Evolutionary conservation across 441 rosid genomes (phyloP), one percentile per base, ranked within the genome.

Genomic region (Mallotus repandus): DNA sequence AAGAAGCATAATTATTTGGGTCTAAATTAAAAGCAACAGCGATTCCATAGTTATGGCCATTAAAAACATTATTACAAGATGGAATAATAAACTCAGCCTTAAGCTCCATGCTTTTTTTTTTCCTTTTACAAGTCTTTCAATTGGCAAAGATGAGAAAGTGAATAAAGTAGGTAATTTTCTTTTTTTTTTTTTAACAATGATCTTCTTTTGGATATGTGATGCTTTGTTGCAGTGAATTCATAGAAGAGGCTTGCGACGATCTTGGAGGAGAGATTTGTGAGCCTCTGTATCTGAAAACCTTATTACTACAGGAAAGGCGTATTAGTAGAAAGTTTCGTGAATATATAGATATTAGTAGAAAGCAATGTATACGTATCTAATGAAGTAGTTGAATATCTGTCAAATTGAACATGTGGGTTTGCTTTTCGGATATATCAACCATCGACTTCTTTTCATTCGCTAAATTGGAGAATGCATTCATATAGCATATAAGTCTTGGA

Each of bases 241-340:
- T 61, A 6, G 89, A 71, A 62, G 91, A 87, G 81, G 87, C 89
- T 56, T 87, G 89, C 69, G 89, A 87, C 62, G 88, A 84, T 75
- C 88, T 86, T 21, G 89, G 89, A 63, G 89, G 89, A 52, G 88
- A 88, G 75, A 86, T 88, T 82, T 84, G 89, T 29, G 84, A 82
- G 62, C 75, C 88, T 9, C 86, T 79, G 41, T 81, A 72, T 46
- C 43, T 5, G 35, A 35, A 9, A n/a, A 0, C 71, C 71, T 68
- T 60, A 68, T 16, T 53, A n/a, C 18, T 4, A 7, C 11, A 41
- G 52, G 43, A 6, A 5, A 61, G 46, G 12, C 13, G 29, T 14
- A 2, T 7, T 14, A 15, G 13, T 35, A 14, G 11, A 43, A 59
- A 7, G 14, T 60, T 58, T 15, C 69, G 81, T 71, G 57, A 59